Percentiles rank a stretch among this genome's conserved stretches.
These are phyloP conservation scores for Mallotus japonicus DNA, from an alignment of 441 rosid species.

Conservation along the genomic window DNA sequence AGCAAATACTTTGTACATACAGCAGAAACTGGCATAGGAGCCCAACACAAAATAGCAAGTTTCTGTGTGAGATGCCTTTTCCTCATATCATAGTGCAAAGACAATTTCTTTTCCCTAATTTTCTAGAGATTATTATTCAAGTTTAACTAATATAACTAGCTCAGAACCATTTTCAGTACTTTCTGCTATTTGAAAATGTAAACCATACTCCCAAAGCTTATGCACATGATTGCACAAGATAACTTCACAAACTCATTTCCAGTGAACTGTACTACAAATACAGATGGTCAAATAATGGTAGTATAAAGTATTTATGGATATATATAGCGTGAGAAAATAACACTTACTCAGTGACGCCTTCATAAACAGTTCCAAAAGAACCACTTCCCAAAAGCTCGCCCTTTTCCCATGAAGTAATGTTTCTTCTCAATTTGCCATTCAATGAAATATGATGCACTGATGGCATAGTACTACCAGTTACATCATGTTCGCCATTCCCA, in stretches of 20 bases:
- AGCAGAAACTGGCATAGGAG: neutral
- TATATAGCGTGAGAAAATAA: neutral
- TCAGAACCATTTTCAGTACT: neutral
- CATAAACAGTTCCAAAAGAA: constrained; percentile 45
- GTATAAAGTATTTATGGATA: neutral
- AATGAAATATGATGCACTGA: neutral
- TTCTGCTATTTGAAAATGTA: neutral
- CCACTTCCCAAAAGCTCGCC: constrained; percentile 43
- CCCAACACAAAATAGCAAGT: neutral
- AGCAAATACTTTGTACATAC: no score
- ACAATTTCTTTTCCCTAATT: neutral
- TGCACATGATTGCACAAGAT: neutral
- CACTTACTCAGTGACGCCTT: constrained; percentile 43
- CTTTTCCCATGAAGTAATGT: constrained; percentile 39
- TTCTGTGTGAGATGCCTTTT: neutral
- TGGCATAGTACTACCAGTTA: neutral
- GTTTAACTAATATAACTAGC: neutral
- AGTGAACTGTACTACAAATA: neutral
- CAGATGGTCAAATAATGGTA: neutral
- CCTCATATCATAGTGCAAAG: neutral
- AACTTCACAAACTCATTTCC: neutral
- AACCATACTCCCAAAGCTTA: neutral
- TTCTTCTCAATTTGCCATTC: constrained; percentile 27
- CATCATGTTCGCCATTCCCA: neutral
- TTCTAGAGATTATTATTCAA: neutral